Conservation (phyloP, 192 early-diverging fungal species). For the Coemansia sp. region DNA sequence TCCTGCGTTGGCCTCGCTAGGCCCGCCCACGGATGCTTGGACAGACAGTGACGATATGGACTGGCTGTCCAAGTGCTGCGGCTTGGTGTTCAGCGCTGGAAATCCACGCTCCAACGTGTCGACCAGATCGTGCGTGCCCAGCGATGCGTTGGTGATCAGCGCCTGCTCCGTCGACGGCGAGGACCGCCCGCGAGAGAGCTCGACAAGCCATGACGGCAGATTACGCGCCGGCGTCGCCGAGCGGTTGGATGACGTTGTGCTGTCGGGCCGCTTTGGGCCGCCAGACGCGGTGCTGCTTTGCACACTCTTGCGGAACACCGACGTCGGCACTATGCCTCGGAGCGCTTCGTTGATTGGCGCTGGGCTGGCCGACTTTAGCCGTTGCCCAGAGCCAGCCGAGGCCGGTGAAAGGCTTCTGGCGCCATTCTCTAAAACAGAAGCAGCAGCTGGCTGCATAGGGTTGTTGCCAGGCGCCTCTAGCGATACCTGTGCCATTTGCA, state of each 20-base stretch:
- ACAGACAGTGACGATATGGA: slow-evolving; percentile 47
- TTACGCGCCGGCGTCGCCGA: slow-evolving; percentile 40
- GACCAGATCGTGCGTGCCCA: slow-evolving; percentile 35
- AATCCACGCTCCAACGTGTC: slow-evolving; percentile 43
- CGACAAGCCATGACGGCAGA: slow-evolving; percentile 48
- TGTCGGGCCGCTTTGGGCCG: slow-evolving; percentile 17
- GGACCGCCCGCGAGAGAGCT: slow-evolving; percentile 42
- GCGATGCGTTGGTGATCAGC: slow-evolving; percentile 16
- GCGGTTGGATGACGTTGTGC: slow-evolving; percentile 24
- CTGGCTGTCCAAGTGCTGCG: slow-evolving; percentile 25
- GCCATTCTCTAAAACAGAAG: slow-evolving; percentile 1
- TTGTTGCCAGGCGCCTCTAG: neutral
- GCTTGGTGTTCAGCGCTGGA: slow-evolving; percentile 22
- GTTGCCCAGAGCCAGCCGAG: slow-evolving; percentile 1
- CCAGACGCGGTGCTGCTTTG: slow-evolving; percentile 14
- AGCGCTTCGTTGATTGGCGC: slow-evolving; percentile 49
- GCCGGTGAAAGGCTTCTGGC: neutral
- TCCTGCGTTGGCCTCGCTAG: slow-evolving; percentile 29
- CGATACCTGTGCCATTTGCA: slow-evolving; percentile 3
- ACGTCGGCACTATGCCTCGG: slow-evolving; percentile 51
- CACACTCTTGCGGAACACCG: slow-evolving; percentile 51
- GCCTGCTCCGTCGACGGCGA: slow-evolving; percentile 9
- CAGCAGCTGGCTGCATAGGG: too few species aligned
- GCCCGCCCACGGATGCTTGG: slow-evolving; percentile 30
- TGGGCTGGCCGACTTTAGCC: slow-evolving; percentile 30